Evolutionary conservation across 805 yeast genomes (phyloP).

Genomic region (Starmerella stellata): DNA sequence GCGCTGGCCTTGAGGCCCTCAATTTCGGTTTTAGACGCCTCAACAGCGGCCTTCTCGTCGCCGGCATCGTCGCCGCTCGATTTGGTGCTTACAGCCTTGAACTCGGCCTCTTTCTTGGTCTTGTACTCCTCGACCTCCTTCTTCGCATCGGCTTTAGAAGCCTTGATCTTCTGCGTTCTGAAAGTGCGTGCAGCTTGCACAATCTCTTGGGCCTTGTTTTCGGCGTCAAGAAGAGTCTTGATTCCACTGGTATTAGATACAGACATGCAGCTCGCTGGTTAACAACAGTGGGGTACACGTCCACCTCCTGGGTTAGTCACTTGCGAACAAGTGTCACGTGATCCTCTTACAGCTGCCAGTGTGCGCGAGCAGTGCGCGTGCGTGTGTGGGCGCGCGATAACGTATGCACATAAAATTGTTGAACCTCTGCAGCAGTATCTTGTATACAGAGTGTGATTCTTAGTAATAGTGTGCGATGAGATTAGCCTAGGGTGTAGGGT

Average conservation of each 20-base stretch:
- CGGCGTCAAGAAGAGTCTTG: slow-evolving; percentile 64
- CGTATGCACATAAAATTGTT: no score
- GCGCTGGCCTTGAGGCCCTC: slow-evolving; percentile 47
- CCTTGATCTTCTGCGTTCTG: slow-evolving; percentile 69
- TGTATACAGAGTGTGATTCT: no score
- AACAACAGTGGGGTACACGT: no score
- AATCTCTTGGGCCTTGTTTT: slow-evolving; percentile 90
- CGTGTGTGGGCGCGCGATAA: no score
- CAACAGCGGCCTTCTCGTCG: slow-evolving; percentile 64
- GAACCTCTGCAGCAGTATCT: no score
- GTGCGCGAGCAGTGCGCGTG: no score
- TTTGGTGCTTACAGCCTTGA: slow-evolving; percentile 50
- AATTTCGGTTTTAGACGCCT: slow-evolving; percentile 51
- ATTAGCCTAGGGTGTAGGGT: no score
- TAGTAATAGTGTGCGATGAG: no score
- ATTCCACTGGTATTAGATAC: slow-evolving; percentile 38
- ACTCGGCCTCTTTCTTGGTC: slow-evolving; percentile 63
- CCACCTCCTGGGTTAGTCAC: no score
- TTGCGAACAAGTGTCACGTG: no score
- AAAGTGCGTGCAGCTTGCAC: slow-evolving; percentile 68
- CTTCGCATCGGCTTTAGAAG: slow-evolving; percentile 86
- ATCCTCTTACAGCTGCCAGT: no score
- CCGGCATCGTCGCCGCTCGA: slow-evolving; percentile 59
- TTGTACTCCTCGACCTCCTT: slow-evolving; percentile 76
- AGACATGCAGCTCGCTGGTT: no score